Evolutionary conservation across 331 rosid species (phyloP).

Genomic region (Spiraea crenata): DNA sequence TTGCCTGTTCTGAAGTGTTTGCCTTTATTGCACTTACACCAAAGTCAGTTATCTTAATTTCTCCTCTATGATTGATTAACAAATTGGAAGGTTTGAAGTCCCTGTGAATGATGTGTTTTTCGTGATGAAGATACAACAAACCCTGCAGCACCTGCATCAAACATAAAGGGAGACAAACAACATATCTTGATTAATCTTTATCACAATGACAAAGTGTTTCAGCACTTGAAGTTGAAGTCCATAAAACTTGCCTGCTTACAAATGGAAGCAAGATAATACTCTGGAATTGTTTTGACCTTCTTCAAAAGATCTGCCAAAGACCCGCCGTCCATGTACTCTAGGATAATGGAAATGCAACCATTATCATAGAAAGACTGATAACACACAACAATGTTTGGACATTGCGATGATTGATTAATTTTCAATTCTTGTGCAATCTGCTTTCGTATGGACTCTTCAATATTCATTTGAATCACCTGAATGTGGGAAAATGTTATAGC

Average conservation of each 20-base stretch:
- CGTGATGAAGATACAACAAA: slow-evolving; percentile 87
- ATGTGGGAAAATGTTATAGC: slow-evolving; percentile 23
- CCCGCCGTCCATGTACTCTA: slow-evolving; percentile 99
- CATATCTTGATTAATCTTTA: slow-evolving; percentile 18
- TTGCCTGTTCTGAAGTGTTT: slow-evolving; percentile 89
- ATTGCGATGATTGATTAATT: slow-evolving; percentile 85
- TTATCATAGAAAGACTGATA: slow-evolving; percentile 87
- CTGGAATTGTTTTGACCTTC: slow-evolving; percentile 79
- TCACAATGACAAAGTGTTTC: slow-evolving; percentile 7
- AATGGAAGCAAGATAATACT: slow-evolving; percentile 77
- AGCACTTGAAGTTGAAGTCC: not conserved
- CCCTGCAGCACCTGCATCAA: slow-evolving; percentile 78
- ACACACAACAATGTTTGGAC: slow-evolving; percentile 81
- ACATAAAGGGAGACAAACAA: slow-evolving; percentile 10
- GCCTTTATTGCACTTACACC: slow-evolving; percentile 95
- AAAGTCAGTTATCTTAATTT: slow-evolving; percentile 95
- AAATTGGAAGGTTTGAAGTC: slow-evolving; percentile 94
- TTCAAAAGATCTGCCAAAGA: slow-evolving; percentile 83
- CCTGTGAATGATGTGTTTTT: slow-evolving; percentile 85
- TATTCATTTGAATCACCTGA: slow-evolving; percentile 91
- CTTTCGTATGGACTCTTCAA: slow-evolving; percentile 77
- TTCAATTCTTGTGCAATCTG: slow-evolving; percentile 84
- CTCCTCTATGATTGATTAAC: slow-evolving; percentile 87
- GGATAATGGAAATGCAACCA: slow-evolving; percentile 85
- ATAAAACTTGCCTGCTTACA: slow-evolving; percentile 70